phyloP scores from a whole-genome alignment of 139 green algal species.

The Chlorella sp. region DNA sequence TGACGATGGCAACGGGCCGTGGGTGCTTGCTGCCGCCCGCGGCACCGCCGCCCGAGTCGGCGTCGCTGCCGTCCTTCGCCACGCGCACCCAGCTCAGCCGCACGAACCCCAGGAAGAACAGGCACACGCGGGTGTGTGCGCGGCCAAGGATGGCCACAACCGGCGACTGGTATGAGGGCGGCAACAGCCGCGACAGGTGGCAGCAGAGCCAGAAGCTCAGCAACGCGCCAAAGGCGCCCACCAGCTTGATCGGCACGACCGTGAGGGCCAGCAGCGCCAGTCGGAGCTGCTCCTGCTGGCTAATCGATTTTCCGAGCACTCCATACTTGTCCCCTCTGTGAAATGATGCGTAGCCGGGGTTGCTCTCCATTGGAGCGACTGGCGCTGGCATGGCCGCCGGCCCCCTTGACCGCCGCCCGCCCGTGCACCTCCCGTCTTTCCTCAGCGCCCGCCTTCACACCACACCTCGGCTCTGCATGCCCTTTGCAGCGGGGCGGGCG shows the following conservation, averaged over 20 bases:
- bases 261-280: slow-evolving; percentile 47
- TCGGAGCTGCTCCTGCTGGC: slow-evolving; percentile 24
- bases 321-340: slow-evolving; percentile 42
- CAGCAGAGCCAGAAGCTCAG: slow-evolving; percentile 54
- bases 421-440: too few species aligned
- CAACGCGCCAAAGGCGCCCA: slow-evolving; percentile 37
- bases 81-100: slow-evolving; percentile 55
- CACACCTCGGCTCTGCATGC: too few species aligned
- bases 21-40: background rate
- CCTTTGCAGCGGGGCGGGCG: too few species aligned
- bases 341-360: too few species aligned
- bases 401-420: too few species aligned
- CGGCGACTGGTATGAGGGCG: slow-evolving; percentile 1
- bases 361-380: too few species aligned
- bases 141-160: slow-evolving; percentile 51
- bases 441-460: slow-evolving; percentile 6
- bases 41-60: background rate
- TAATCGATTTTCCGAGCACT: too few species aligned
- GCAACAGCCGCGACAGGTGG: slow-evolving; percentile 35
- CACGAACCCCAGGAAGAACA: slow-evolving; percentile 78
- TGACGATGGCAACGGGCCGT: slow-evolving; percentile 60
- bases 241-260: slow-evolving; percentile 59
- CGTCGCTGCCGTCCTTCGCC: background rate
- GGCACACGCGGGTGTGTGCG: slow-evolving; percentile 52
- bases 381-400: too few species aligned